Conservation (phyloP, 192 early-diverging fungal genomes). For the Gaertneriomyces sp. region DNA sequence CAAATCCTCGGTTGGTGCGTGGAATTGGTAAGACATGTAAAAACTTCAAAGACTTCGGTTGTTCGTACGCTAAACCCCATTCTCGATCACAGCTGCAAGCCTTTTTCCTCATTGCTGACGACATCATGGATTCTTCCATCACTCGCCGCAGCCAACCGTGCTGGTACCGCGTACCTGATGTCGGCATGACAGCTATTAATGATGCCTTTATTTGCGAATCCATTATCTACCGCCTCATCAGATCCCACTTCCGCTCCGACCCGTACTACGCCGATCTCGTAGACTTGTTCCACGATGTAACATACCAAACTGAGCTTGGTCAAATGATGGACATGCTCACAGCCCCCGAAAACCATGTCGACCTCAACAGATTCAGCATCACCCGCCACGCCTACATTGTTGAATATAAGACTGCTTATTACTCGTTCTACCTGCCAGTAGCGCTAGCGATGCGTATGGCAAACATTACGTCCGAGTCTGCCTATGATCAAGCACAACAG, state of each 20-base stretch:
- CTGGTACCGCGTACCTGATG: slow-evolving; percentile 85
- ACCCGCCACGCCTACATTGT: slow-evolving; percentile 85
- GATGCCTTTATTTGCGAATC: slow-evolving; percentile 92
- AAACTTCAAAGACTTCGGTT: neutral
- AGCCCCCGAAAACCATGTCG: slow-evolving; percentile 94
- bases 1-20: slow-evolving; percentile 92
- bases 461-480: slow-evolving; percentile 72
- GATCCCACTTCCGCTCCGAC: slow-evolving; percentile 86
- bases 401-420: slow-evolving; percentile 97
- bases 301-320: slow-evolving; percentile 96
- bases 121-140: slow-evolving; percentile 96
- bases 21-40: slow-evolving; percentile 65
- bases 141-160: slow-evolving; percentile 96
- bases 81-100: slow-evolving; percentile 77
- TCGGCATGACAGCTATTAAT: slow-evolving; percentile 92
- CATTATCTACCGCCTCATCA: slow-evolving; percentile 88
- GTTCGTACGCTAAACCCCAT: neutral
- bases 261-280: slow-evolving; percentile 87
- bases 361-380: slow-evolving; percentile 87
- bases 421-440: slow-evolving; percentile 98
- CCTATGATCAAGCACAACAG: slow-evolving; percentile 76
- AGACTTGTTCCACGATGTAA: slow-evolving; percentile 92
- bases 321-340: slow-evolving; percentile 97
- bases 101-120: slow-evolving; percentile 96
- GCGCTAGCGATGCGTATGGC: slow-evolving; percentile 90